Percentiles rank a stretch among this genome's conserved stretches.
Conservation (phyloP, 2,329 filamentous ascomycete species). For the Sarocladium oryzae region DNA sequence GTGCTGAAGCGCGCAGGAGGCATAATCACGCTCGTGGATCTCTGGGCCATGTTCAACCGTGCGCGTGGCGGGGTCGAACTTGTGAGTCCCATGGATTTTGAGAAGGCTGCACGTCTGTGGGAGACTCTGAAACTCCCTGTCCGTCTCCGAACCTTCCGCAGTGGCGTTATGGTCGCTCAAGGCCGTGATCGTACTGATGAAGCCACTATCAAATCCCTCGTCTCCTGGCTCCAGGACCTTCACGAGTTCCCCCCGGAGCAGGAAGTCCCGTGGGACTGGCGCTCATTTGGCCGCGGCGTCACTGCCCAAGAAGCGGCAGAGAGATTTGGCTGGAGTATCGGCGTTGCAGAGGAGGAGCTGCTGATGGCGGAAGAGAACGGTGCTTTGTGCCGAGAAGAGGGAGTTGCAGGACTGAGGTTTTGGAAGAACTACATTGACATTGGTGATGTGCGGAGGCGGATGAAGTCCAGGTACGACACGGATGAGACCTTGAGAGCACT, state of each 20-base stretch:
- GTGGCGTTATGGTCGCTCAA: slow-evolving; percentile 91
- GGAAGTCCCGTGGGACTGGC: slow-evolving; percentile 71
- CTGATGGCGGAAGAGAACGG: slow-evolving; percentile 96
- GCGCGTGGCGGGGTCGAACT: slow-evolving; percentile 90
- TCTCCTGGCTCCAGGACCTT: slow-evolving; percentile 71
- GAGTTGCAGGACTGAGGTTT: slow-evolving; percentile 83
- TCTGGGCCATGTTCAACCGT: slow-evolving; percentile 93
- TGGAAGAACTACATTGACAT: slow-evolving; percentile 74
- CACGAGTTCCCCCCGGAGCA: slow-evolving; percentile 58
- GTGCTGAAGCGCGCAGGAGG: slow-evolving; percentile 75
- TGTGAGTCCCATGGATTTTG: slow-evolving; percentile 84
- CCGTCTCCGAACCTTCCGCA: slow-evolving; percentile 81
- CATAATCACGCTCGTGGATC: slow-evolving; percentile 81
- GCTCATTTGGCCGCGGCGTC: slow-evolving; percentile 71
- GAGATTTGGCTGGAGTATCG: slow-evolving; percentile 92
- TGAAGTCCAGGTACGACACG: slow-evolving; percentile 22
- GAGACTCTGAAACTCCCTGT: slow-evolving; percentile 81
- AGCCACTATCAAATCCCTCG: slow-evolving; percentile 71
- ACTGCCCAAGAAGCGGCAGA: slow-evolving; percentile 87
- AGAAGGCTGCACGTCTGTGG: slow-evolving; percentile 84
- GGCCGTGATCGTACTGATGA: slow-evolving; percentile 83
- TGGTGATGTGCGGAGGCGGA: slow-evolving; percentile 25
- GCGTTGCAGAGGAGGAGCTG: slow-evolving; percentile 89
- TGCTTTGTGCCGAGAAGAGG: slow-evolving; percentile 81
- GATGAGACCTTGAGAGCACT: slow-evolving; percentile 38